Conservation (phyloP, 2,329 filamentous ascomycete species). For the Beauveria pseudobassiana region DNA sequence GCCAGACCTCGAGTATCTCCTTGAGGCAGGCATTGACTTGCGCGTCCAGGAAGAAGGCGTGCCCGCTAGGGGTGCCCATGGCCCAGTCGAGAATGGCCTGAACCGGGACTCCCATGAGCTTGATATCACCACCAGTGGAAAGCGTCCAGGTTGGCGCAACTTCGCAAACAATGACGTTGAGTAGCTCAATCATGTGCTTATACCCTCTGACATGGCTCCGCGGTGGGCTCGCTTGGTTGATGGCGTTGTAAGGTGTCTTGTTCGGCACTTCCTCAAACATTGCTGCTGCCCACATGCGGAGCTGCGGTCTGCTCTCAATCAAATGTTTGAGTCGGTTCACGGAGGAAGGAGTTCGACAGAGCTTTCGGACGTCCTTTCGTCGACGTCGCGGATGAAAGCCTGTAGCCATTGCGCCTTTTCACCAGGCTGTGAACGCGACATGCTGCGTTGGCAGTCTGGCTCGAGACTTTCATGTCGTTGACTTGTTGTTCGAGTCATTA, state of each 20-base stretch:
- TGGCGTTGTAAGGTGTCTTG: slow-evolving; percentile 16
- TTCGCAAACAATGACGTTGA: slow-evolving; percentile 14
- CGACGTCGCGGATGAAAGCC: neutral
- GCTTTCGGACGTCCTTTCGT: neutral
- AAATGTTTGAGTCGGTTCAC: slow-evolving; percentile 3
- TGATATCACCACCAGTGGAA: slow-evolving; percentile 14
- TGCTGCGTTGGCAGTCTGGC: neutral
- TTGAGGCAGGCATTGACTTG: slow-evolving; percentile 45
- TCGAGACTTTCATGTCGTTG: neutral
- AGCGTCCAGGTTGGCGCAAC: slow-evolving; percentile 17
- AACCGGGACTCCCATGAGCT: slow-evolving; percentile 48
- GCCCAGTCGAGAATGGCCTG: slow-evolving; percentile 52
- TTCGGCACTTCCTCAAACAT: slow-evolving; percentile 18
- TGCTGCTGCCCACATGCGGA: slow-evolving; percentile 19
- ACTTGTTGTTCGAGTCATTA: neutral
- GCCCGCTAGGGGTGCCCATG: slow-evolving; percentile 48
- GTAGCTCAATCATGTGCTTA: slow-evolving; percentile 17
- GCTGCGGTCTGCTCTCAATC: slow-evolving; percentile 14
- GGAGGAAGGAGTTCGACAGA: neutral
- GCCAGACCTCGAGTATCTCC: slow-evolving; percentile 42
- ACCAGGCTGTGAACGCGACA: neutral
- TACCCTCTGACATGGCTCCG: slow-evolving; percentile 15
- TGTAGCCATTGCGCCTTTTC: neutral
- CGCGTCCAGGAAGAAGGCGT: slow-evolving; percentile 44
- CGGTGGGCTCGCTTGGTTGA: slow-evolving; percentile 5